Conservation (phyloP, 2,329 filamentous ascomycete species). For the Helicocarpus griseus region DNA sequence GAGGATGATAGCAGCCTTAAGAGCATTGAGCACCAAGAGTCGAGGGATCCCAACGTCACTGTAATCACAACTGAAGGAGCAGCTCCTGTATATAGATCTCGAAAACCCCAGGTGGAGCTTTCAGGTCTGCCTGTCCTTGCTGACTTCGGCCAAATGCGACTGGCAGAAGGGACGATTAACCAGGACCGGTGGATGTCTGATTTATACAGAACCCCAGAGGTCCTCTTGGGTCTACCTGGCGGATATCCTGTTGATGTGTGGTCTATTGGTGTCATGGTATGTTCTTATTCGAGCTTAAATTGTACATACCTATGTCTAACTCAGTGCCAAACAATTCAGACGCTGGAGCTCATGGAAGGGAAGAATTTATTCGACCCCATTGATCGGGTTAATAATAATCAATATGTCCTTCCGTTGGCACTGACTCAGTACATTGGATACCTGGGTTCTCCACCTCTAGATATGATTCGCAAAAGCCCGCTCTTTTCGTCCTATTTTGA, state of each 20-base stretch:
- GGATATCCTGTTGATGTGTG: constrained; percentile 16
- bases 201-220: constrained; percentile 17
- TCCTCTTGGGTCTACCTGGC: constrained; percentile 17
- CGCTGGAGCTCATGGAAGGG: constrained; percentile 20
- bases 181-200: constrained; percentile 19
- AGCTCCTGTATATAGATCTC: constrained; percentile 8
- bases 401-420: constrained; percentile 20
- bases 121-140: constrained; percentile 14
- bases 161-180: constrained; percentile 4
- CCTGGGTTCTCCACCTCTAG: constrained; percentile 17
- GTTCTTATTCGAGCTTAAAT: no score
- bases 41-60: constrained; percentile 5
- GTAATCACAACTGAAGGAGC: constrained; percentile 4
- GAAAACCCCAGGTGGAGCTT: constrained; percentile 6
- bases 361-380: constrained; percentile 20
- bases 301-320: no score
- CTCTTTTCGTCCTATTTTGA: constrained; percentile 16
- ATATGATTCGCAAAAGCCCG: constrained; percentile 16
- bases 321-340: no score
- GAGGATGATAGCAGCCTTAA: constrained; percentile 7
- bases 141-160: constrained; percentile 17
- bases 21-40: constrained; percentile 9
- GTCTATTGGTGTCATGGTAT: constrained; percentile 20
- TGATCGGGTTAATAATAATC: constrained; percentile 14
- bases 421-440: constrained; percentile 21